Conservation (phyloP, 2,329 filamentous ascomycete species). For the Fonsecaea pedrosoi region DNA sequence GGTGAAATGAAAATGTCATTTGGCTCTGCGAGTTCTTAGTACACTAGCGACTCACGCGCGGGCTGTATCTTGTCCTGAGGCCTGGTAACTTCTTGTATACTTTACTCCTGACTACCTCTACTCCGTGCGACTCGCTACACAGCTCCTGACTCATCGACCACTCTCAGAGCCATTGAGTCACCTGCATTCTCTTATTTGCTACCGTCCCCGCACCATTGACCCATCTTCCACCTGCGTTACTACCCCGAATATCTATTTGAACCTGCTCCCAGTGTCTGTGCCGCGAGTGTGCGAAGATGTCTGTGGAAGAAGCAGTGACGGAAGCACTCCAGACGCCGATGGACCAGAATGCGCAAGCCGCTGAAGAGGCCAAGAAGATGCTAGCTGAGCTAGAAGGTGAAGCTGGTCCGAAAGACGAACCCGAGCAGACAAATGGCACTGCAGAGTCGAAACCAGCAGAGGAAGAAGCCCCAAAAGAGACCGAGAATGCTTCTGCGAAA, state of each 20-base stretch:
- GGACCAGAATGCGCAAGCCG: slow-evolving; percentile 50
- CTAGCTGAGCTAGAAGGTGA: slow-evolving; percentile 54
- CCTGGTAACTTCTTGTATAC: background rate
- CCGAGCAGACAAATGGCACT: slow-evolving; percentile 27
- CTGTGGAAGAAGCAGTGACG: slow-evolving; percentile 36
- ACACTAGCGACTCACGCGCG: background rate
- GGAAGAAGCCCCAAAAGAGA: slow-evolving; percentile 47
- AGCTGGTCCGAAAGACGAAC: slow-evolving; percentile 15
- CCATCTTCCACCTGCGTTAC: background rate
- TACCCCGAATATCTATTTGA: background rate
- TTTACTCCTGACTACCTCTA: background rate
- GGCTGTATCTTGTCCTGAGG: background rate
- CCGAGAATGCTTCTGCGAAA: slow-evolving; percentile 24
- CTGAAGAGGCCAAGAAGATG: slow-evolving; percentile 55
- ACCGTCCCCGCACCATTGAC: background rate
- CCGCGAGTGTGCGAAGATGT: slow-evolving; percentile 29
- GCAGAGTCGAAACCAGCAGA: slow-evolving; percentile 43
- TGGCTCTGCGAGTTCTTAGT: background rate
- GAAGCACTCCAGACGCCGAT: slow-evolving; percentile 36
- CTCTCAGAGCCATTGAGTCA: background rate
- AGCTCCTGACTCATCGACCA: slow-evolving; percentile 1
- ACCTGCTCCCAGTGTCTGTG: background rate
- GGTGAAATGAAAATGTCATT: background rate
- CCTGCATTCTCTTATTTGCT: background rate
- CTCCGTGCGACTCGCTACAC: background rate